These are phyloP conservation scores for Didymellaceae sp. DNA, from an alignment of 2,329 filamentous ascomycete genomes.

Conservation along the genomic window DNA sequence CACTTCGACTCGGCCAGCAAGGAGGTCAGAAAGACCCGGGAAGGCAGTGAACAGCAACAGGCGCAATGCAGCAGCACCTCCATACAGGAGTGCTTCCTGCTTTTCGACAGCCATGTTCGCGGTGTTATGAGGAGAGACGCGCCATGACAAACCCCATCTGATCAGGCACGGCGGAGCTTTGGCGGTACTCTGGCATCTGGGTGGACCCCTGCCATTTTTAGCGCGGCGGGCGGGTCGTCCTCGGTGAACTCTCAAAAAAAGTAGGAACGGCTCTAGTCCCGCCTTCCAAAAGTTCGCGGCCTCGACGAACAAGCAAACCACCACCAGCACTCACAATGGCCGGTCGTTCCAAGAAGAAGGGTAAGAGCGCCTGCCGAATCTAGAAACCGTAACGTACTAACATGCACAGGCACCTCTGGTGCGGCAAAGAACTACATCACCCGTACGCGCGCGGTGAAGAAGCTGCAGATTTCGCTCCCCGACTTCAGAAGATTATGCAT, in stretches of 20 bases:
- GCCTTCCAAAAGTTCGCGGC: slow-evolving; percentile 16
- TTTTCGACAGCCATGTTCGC: slow-evolving; percentile 58
- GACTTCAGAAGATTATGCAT: slow-evolving; percentile 99
- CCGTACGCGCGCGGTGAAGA: slow-evolving; percentile 93
- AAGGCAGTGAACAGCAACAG: slow-evolving; percentile 81
- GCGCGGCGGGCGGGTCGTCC: slow-evolving; percentile 23
- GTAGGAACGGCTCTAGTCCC: slow-evolving; percentile 16
- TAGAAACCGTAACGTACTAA: slow-evolving; percentile 26
- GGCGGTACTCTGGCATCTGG: slow-evolving; percentile 6
- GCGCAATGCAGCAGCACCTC: slow-evolving; percentile 77
- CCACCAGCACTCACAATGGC: slow-evolving; percentile 37
- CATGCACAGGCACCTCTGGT: slow-evolving; percentile 72
- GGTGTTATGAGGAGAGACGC: slow-evolving; percentile 9
- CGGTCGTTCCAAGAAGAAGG: slow-evolving; percentile 65
- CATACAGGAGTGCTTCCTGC: slow-evolving; percentile 72
- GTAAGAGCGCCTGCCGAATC: slow-evolving; percentile 47
- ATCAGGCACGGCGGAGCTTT: slow-evolving; percentile 6
- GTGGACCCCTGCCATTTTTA: slow-evolving; percentile 26
- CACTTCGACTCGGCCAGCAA: slow-evolving; percentile 92
- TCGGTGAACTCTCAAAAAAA: slow-evolving; percentile 26
- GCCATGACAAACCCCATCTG: slow-evolving; percentile 18
- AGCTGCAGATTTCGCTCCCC: slow-evolving; percentile 94
- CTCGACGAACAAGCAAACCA: slow-evolving; percentile 10
- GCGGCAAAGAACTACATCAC: slow-evolving; percentile 99
- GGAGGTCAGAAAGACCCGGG: slow-evolving; percentile 80